Evolutionary conservation across 1,284 basidiomycete species (phyloP).

Genomic region (Serendipita sp.): DNA sequence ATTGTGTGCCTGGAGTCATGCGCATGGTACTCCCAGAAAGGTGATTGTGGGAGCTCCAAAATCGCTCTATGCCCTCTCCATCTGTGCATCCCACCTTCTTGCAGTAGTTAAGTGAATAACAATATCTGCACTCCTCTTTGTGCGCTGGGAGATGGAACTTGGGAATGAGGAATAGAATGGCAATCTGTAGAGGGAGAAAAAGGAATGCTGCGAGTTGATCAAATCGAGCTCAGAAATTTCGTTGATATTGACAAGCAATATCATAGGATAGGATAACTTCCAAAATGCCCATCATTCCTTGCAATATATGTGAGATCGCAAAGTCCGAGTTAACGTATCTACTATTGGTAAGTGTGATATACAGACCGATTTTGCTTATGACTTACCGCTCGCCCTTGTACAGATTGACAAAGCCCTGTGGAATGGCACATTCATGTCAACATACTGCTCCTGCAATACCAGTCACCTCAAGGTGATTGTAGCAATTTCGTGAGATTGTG

Average conservation of each 20-base stretch:
- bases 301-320: slow-evolving; percentile 10
- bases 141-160: slow-evolving; percentile 20
- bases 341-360: background rate
- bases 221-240: slow-evolving; percentile 9
- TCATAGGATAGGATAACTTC: slow-evolving; percentile 11
- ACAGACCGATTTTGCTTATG: background rate
- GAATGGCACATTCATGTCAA: slow-evolving; percentile 13
- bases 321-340: slow-evolving; percentile 12
- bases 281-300: background rate
- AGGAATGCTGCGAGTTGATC: background rate
- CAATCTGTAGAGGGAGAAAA: background rate
- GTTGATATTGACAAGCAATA: slow-evolving; percentile 12
- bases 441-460: slow-evolving; percentile 11
- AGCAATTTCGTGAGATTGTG: background rate
- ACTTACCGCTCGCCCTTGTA: slow-evolving; percentile 12
- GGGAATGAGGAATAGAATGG: slow-evolving; percentile 13
- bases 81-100: slow-evolving; percentile 16
- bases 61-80: slow-evolving; percentile 19
- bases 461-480: slow-evolving; percentile 9
- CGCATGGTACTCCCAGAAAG: slow-evolving; percentile 16
- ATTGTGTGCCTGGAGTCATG: slow-evolving; percentile 16
- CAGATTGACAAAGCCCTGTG: slow-evolving; percentile 10
- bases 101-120: slow-evolving; percentile 14
- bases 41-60: slow-evolving; percentile 18
- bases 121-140: slow-evolving; percentile 14